Evolutionary conservation across 2,329 filamentous ascomycete species (phyloP).

Genomic region (Teratosphaeriaceae sp.): DNA sequence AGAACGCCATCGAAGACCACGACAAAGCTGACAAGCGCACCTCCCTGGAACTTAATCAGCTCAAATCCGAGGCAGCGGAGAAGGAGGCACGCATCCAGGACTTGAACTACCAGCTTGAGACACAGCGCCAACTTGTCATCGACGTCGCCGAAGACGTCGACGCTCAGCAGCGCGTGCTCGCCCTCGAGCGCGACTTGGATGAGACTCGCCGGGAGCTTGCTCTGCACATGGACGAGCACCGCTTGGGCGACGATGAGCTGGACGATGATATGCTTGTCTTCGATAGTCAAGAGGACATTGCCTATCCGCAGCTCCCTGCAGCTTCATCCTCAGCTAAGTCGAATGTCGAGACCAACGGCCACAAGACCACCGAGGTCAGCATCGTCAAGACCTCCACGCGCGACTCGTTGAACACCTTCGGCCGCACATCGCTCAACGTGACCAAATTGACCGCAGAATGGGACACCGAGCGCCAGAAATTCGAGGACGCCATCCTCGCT

Average conservation of each 20-base stretch:
- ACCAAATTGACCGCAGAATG: constrained; percentile 7
- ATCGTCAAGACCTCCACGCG: constrained; percentile 1
- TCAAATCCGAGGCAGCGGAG: constrained; percentile 31
- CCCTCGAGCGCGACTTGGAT: constrained; percentile 24
- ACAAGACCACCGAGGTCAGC: neutral
- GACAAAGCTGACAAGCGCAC: constrained; percentile 19
- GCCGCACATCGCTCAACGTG: constrained; percentile 9
- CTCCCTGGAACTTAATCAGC: constrained; percentile 27
- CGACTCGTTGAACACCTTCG: too few species aligned
- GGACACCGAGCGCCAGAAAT: constrained; percentile 26
- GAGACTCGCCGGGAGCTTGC: constrained; percentile 26
- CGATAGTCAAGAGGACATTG: constrained; percentile 20
- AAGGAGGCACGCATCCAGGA: constrained; percentile 27
- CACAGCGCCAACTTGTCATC: constrained; percentile 33
- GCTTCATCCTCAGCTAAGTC: neutral
- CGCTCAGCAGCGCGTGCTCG: constrained; percentile 24
- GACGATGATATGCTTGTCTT: constrained; percentile 29
- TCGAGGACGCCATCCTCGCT: constrained; percentile 35
- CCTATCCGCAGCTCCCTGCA: constrained; percentile 22
- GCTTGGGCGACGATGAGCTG: constrained; percentile 6
- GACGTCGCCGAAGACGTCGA: constrained; percentile 30
- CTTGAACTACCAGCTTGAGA: constrained; percentile 31
- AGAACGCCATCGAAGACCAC: constrained; percentile 33
- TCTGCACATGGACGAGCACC: constrained; percentile 17
- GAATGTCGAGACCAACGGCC: constrained; percentile 4